These are phyloP conservation scores for Polyplosphaeria fusca DNA, from an alignment of 495 filamentous ascomycete species.

Conservation along the genomic window DNA sequence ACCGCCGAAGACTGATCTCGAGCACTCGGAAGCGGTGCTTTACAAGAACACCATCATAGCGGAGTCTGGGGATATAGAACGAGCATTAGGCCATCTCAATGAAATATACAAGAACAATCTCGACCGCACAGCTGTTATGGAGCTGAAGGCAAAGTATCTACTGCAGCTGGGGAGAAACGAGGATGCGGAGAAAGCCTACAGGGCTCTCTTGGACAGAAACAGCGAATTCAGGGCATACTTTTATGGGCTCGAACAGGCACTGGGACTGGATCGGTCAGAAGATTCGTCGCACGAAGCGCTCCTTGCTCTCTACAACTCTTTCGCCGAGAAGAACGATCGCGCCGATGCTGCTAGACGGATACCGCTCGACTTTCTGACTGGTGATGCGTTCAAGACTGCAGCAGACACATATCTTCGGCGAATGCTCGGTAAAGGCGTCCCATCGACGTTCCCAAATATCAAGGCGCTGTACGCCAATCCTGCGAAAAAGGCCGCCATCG, in stretches of 20 bases:
- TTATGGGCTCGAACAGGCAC: conserved; percentile 63
- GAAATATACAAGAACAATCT: conserved; percentile 69
- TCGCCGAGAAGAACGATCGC: conserved; percentile 73
- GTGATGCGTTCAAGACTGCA: conserved; percentile 75
- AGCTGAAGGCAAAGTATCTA: conserved; percentile 82
- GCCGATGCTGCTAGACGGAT: conserved; percentile 82
- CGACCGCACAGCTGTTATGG: conserved; percentile 86
- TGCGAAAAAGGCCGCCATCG: conserved; percentile 71
- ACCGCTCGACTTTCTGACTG: conserved; percentile 85
- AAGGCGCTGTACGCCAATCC: conserved; percentile 81
- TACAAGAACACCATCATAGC: conserved; percentile 97
- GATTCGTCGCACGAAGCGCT: conserved; percentile 52
- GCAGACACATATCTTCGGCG: conserved; percentile 77
- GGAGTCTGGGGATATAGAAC: conserved; percentile 72
- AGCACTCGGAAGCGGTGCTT: conserved; percentile 91
- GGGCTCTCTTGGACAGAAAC: conserved; percentile 77
- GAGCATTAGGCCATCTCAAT: conserved; percentile 84
- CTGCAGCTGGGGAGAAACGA: conserved; percentile 70
- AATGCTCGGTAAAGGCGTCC: conserved; percentile 93
- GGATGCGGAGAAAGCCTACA: conserved; percentile 80
- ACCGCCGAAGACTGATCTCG: conserved; percentile 73
- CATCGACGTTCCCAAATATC: conserved; percentile 92
- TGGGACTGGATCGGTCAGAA: conserved; percentile 62
- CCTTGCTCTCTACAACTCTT: conserved; percentile 73
- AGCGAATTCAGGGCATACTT: conserved; percentile 86